These are phyloP conservation scores for Mycena floridula DNA, from an alignment of 768 basidiomycete species.

Conservation along the genomic window DNA sequence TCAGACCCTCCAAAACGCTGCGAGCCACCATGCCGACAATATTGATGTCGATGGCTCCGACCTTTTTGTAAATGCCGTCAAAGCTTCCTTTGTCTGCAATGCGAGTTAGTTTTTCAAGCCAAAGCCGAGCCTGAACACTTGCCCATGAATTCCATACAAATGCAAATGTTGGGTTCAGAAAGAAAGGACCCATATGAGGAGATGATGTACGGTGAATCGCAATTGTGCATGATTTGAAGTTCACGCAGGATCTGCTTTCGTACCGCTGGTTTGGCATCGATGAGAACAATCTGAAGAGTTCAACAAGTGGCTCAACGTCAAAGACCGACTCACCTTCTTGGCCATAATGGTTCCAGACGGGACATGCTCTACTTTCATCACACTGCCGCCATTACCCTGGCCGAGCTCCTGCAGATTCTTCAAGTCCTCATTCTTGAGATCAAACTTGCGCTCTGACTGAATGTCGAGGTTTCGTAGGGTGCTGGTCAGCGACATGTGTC, in stretches of 20 bases:
- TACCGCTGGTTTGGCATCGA: slow-evolving; percentile 93
- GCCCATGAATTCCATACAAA: slow-evolving; percentile 97
- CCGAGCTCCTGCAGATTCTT: slow-evolving; percentile 89
- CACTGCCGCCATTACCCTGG: slow-evolving; percentile 95
- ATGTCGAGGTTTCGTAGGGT: slow-evolving; percentile 86
- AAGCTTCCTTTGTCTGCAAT: slow-evolving; percentile 85
- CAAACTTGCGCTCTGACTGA: slow-evolving; percentile 78
- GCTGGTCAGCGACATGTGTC: slow-evolving; percentile 47
- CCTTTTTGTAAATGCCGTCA: slow-evolving; percentile 93
- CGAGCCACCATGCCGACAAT: slow-evolving; percentile 90
- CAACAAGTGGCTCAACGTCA: no score
- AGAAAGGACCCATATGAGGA: slow-evolving; percentile 97
- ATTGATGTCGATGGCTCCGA: slow-evolving; percentile 88
- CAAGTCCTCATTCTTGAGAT: slow-evolving; percentile 84
- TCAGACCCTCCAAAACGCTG: slow-evolving; percentile 89
- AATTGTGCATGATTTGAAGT: slow-evolving; percentile 98
- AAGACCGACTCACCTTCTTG: slow-evolving; percentile 68
- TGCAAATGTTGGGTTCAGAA: slow-evolving; percentile 96
- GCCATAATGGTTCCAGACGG: slow-evolving; percentile 95
- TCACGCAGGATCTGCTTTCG: slow-evolving; percentile 97
- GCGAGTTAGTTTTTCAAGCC: background rate
- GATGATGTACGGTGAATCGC: slow-evolving; percentile 88
- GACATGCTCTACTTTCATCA: slow-evolving; percentile 90
- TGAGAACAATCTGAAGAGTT: slow-evolving; percentile 73
- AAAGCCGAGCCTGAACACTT: no score